These are phyloP conservation scores for Tuber aestivum DNA, from an alignment of 495 filamentous ascomycete species.

Conservation along the genomic window DNA sequence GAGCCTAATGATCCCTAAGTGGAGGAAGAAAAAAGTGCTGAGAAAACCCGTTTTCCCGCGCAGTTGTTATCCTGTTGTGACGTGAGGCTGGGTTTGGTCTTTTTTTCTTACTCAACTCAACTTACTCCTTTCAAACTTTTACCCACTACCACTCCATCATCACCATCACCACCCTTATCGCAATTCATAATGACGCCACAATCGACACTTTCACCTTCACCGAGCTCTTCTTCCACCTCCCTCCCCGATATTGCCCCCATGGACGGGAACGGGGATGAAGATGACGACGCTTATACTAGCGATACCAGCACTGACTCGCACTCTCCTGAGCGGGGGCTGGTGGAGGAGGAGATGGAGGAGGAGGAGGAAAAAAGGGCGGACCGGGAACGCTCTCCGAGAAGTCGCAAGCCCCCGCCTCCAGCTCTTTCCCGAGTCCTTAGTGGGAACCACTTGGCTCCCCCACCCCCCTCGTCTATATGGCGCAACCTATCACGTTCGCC, in stretches of 20 bases:
- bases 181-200: neutral
- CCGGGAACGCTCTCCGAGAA: constrained; percentile 24
- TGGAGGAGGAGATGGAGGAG: neutral
- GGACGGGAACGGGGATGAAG: neutral
- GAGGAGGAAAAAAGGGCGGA: constrained; percentile 14
- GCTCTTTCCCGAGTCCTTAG: constrained; percentile 19
- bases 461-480: constrained; percentile 47
- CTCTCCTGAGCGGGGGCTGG: neutral
- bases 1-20: neutral
- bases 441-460: constrained; percentile 15
- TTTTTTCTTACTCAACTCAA: neutral
- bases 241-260: neutral
- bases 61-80: neutral
- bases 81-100: constrained; percentile 1
- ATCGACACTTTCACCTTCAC: neutral
- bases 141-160: constrained; percentile 1
- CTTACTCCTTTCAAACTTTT: neutral
- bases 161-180: neutral
- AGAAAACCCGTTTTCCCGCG: constrained; percentile 2
- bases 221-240: constrained; percentile 1
- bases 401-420: constrained; percentile 20
- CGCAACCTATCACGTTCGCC: constrained; percentile 79
- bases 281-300: neutral
- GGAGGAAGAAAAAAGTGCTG: neutral
- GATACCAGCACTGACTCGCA: neutral